phyloP scores from a whole-genome alignment of 495 filamentous ascomycete genomes.

The Hypomontagnella submonticulosa region DNA sequence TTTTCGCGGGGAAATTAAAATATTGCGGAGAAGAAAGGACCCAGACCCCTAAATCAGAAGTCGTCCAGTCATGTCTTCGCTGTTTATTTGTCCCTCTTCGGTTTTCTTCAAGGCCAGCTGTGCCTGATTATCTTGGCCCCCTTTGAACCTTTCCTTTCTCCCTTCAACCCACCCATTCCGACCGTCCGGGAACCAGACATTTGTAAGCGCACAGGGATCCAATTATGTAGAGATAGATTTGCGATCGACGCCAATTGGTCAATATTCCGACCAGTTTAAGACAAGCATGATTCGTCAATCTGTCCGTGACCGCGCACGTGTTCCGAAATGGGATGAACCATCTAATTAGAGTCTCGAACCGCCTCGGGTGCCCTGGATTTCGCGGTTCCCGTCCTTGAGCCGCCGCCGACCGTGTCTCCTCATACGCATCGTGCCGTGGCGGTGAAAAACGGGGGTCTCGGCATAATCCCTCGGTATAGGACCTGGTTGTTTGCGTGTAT shows the following conservation, averaged over 20 bases:
- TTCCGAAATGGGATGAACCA: neutral
- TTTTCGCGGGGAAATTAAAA: constrained; percentile 11
- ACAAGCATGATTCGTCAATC: neutral
- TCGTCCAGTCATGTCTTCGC: constrained; percentile 2
- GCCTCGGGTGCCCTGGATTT: no score
- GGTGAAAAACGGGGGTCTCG: neutral
- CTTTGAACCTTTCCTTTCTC: neutral
- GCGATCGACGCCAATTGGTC: neutral
- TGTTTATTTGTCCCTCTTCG: no score
- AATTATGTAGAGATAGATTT: neutral
- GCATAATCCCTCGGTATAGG: neutral
- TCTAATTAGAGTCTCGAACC: neutral
- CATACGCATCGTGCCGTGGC: neutral
- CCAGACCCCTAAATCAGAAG: constrained; percentile 2
- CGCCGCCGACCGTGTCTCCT: no score
- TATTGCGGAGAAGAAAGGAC: constrained; percentile 13
- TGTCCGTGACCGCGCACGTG: neutral
- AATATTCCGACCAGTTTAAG: neutral
- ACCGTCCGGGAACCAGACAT: no score
- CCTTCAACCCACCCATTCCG: neutral
- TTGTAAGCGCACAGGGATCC: neutral
- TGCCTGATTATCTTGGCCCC: no score
- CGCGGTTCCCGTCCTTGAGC: no score
- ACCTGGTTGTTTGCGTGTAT: neutral
- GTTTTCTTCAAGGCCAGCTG: no score